Percentiles rank a stretch among this genome's conserved stretches.
Evolutionary conservation across 1,284 basidiomycete genomes (phyloP).

Genomic region (Moniliella sp.): DNA sequence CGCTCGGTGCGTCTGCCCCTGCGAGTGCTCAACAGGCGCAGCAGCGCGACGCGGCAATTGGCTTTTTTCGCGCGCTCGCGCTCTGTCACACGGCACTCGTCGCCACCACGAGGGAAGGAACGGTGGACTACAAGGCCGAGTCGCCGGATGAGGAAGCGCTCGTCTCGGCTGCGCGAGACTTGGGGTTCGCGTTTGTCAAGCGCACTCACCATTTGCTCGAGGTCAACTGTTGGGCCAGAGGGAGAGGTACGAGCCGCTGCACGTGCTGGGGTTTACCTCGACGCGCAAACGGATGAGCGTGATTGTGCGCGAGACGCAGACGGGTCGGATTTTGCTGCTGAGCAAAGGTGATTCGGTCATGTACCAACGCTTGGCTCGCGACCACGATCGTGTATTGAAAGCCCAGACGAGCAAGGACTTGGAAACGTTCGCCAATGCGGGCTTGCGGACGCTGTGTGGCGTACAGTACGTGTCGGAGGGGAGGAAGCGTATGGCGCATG

Average conservation of each 20-base stretch:
- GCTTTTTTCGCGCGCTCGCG: conserved; percentile 70
- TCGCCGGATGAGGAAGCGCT: conserved; percentile 84
- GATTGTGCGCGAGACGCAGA: conserved; percentile 58
- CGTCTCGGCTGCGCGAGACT: conserved; percentile 70
- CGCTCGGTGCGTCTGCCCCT: conserved; percentile 45
- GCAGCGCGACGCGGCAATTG: conserved; percentile 42
- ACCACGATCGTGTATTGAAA: conserved; percentile 56
- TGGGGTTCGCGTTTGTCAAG: conserved; percentile 69
- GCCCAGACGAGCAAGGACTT: conserved; percentile 60
- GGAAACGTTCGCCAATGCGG: conserved; percentile 77
- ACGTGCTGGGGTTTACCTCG: conserved; percentile 75
- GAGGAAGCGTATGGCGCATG: conserved; percentile 68
- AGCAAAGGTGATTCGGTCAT: conserved; percentile 94
- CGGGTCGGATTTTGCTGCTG: conserved; percentile 60
- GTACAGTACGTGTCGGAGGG: conserved; percentile 53
- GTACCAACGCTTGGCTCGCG: conserved; percentile 54
- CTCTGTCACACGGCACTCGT: conserved; percentile 76
- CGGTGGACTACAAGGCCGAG: conserved; percentile 89
- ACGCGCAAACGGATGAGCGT: conserved; percentile 84
- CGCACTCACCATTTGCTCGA: conserved; percentile 55
- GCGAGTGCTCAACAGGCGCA: no score
- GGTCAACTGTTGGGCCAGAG: conserved; percentile 70
- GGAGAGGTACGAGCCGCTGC: conserved; percentile 58
- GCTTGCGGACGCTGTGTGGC: conserved; percentile 73
- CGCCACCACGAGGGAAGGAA: no score